Base-by-base conservation (phyloP, 306 rosid genomes). In the Cucurbita argyrosperma region DNA sequence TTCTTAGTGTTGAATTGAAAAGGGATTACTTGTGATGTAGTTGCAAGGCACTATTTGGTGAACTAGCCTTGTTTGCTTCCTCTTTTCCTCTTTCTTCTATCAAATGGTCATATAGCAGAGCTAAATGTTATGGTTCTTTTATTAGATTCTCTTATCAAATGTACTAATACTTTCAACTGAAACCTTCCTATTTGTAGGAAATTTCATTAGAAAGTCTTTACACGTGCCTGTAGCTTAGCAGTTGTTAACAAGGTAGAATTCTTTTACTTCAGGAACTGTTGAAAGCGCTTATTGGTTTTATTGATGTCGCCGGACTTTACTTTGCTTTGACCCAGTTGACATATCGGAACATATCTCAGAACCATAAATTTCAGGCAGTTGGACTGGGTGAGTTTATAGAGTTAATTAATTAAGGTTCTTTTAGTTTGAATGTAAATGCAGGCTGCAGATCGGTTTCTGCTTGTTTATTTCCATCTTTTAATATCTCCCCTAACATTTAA, bases 241-340 rank as follows among this genome's bases (percentile, higher is more conserved):
- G 23, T 11, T 70, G 55, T 70, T 50, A 49, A 70, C 43, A 46
- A 47, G 74, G 59, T 63, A 26, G 7, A 74, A 45, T 81, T 75
- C 66, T 58, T 52, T 52, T 35, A 51, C 18, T 39, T 72, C 91
- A 95, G 99, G 99, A 95, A 80, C 70, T 90, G 76, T 87, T 95
- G 91, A 95, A 95, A 90, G 96, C 97, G 7, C 74, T 95, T 59
- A 95, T 95, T 74, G 99, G 99, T 55, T 95, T 95, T 65, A 78
- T 95, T 72, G 99, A 95, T 76, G 99, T 95, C 70, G 99, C 97
- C 59, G 99, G 99, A 56, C 96, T 95, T 76, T 95, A 95, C 85
- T 95, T 88, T 82, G 99, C 99, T 74, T 81, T 95, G 88, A 91
- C 99, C 80, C 97, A 95, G 83, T 80, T 95, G 90, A 95, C 99